phyloP scores from a whole-genome alignment of 2,329 filamentous ascomycete genomes.

The Gaeumannomyces sp. region DNA sequence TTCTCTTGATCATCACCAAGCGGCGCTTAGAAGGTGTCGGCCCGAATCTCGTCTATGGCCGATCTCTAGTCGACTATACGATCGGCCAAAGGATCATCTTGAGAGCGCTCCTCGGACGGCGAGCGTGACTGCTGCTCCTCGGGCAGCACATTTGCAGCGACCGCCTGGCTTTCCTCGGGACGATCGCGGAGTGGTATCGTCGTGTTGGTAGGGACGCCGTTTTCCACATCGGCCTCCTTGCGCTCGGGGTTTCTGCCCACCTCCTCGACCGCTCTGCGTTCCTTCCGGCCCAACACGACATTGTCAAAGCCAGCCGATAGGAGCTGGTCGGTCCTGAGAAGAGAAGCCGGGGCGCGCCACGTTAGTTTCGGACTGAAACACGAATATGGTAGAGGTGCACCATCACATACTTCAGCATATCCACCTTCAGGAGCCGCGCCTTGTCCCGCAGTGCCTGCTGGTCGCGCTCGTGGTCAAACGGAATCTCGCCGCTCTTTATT shows the following conservation, averaged over 20 bases:
- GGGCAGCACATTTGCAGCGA: neutral
- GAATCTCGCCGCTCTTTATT: constrained; percentile 21
- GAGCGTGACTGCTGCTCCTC: neutral
- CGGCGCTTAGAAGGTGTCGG: too few relatives aligned
- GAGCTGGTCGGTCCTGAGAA: constrained; percentile 30
- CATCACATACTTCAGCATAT: constrained; percentile 36
- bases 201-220: constrained; percentile 30
- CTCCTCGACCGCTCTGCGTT: constrained; percentile 32
- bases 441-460: constrained; percentile 54
- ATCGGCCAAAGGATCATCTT: neutral
- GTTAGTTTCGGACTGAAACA: neutral
- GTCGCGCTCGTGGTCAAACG: constrained; percentile 38
- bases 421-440: constrained; percentile 51
- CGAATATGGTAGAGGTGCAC: neutral
- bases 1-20: too few relatives aligned
- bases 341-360: neutral
- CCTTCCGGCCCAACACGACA: constrained; percentile 45
- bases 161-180: neutral
- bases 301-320: constrained; percentile 44
- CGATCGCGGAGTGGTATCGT: too few relatives aligned
- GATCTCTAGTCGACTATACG: neutral
- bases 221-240: constrained; percentile 38
- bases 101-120: neutral
- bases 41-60: neutral
- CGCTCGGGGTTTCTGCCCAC: constrained; percentile 44